Conservation (phyloP, 768 basidiomycete genomes). For the Boletus rufocinnamomeus region DNA sequence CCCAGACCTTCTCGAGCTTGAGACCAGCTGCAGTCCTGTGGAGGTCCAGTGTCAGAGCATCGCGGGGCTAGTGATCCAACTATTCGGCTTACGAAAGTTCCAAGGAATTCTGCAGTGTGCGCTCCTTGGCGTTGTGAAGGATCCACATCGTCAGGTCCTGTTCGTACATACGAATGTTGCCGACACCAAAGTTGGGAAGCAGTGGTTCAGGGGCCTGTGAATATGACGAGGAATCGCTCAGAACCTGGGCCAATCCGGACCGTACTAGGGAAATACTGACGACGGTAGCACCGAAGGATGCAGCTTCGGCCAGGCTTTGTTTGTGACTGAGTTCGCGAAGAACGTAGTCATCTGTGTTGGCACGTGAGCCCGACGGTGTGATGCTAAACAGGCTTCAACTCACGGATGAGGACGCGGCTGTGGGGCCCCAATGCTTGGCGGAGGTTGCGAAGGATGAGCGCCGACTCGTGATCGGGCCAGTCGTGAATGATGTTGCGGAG, state of each 20-base stretch:
- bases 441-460: conserved; percentile 32
- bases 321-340: conserved; percentile 19
- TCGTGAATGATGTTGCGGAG: conserved; percentile 33
- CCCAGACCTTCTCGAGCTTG: conserved; percentile 36
- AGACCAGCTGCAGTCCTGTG: conserved; percentile 27
- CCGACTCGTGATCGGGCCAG: conserved; percentile 35
- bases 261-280: conserved; percentile 12
- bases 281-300: conserved; percentile 11
- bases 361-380: neutral
- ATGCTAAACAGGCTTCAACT: conserved; percentile 1
- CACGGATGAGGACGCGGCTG: conserved; percentile 37
- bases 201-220: conserved; percentile 37
- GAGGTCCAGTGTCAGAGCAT: conserved; percentile 2
- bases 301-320: conserved; percentile 15
- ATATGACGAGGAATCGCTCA: neutral
- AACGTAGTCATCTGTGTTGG: conserved; percentile 27
- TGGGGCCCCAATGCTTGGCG: conserved; percentile 32
- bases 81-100: conserved; percentile 29
- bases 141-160: conserved; percentile 35
- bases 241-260: neutral
- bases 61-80: neutral
- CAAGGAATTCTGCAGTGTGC: conserved; percentile 31
- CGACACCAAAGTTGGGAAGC: conserved; percentile 36
- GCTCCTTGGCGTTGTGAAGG: conserved; percentile 36
- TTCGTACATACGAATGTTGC: conserved; percentile 31